These are phyloP conservation scores for Barnettozyma vustinii DNA, from an alignment of 805 yeast genomes.

Conservation along the genomic window DNA sequence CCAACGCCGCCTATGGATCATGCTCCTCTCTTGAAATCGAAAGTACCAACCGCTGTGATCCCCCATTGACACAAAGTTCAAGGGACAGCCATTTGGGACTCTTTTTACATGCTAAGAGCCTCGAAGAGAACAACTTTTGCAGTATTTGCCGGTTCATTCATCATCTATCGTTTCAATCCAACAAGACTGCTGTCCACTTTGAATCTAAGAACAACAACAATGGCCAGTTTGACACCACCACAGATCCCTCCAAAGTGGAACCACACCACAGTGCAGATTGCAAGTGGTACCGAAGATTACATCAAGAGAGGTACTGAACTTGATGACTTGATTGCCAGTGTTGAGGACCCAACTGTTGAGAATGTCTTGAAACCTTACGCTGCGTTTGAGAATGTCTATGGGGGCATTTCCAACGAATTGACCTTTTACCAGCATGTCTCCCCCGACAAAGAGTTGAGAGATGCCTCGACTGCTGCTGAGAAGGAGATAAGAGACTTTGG, in stretches of 20 bases:
- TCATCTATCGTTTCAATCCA: neutral
- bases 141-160: neutral
- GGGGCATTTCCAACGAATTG: slow-evolving; percentile 43
- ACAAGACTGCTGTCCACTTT: neutral
- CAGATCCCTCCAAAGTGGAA: slow-evolving; percentile 48
- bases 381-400: slow-evolving; percentile 43
- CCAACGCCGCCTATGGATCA: neutral
- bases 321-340: slow-evolving; percentile 49
- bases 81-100: neutral
- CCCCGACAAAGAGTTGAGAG: slow-evolving; percentile 55
- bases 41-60: neutral
- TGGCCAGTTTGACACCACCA: slow-evolving; percentile 19
- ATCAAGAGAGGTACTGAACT: slow-evolving; percentile 38
- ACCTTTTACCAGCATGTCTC: slow-evolving; percentile 74
- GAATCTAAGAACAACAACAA: slow-evolving; percentile 1
- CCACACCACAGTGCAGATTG: slow-evolving; percentile 47
- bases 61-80: neutral
- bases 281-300: slow-evolving; percentile 36
- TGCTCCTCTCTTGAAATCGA: neutral
- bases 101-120: slow-evolving; percentile 1
- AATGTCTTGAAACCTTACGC: slow-evolving; percentile 50
- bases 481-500: slow-evolving; percentile 47
- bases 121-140: slow-evolving; percentile 2
- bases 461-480: slow-evolving; percentile 63
- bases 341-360: slow-evolving; percentile 44